phyloP scores from a whole-genome alignment of 495 filamentous ascomycete genomes.

The Lasiosphaeria hispida region DNA sequence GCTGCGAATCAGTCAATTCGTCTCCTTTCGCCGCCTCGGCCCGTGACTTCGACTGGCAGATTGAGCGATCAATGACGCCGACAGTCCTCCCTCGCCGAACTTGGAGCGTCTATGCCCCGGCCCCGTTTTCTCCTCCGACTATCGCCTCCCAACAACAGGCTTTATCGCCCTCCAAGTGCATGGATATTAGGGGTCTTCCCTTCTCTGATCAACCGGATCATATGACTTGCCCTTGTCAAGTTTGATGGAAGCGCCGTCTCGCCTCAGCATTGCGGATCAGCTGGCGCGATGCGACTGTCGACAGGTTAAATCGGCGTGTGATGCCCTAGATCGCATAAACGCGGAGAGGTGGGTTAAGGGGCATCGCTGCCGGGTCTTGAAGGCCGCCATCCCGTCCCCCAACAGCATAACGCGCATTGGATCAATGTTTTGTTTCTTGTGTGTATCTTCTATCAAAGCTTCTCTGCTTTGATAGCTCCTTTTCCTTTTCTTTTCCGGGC shows the following conservation, averaged over 20 bases:
- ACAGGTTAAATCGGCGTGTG: neutral
- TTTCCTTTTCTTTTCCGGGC: too few relatives aligned
- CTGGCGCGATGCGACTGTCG: neutral
- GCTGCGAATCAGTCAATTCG: too few relatives aligned
- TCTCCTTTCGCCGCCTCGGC: too few relatives aligned
- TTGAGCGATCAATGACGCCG: too few relatives aligned
- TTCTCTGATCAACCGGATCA: neutral
- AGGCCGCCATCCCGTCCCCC: neutral
- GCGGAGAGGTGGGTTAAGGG: neutral
- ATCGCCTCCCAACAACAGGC: neutral
- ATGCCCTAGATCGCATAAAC: constrained; percentile 4
- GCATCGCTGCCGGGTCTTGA: neutral
- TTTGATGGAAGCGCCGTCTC: neutral
- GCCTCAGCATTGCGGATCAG: neutral
- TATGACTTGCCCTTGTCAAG: neutral
- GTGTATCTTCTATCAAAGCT: neutral
- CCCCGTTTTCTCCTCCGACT: too few relatives aligned
- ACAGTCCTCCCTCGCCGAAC: too few relatives aligned
- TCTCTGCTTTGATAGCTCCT: too few relatives aligned
- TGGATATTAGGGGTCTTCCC: too few relatives aligned
- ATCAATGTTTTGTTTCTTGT: neutral
- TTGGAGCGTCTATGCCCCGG: too few relatives aligned
- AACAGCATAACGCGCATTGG: neutral
- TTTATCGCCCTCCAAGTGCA: neutral
- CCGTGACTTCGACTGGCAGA: too few relatives aligned